Evolutionary conservation across 2,329 filamentous ascomycete species (phyloP).

Genomic region (Chrysoporthe cubensis): DNA sequence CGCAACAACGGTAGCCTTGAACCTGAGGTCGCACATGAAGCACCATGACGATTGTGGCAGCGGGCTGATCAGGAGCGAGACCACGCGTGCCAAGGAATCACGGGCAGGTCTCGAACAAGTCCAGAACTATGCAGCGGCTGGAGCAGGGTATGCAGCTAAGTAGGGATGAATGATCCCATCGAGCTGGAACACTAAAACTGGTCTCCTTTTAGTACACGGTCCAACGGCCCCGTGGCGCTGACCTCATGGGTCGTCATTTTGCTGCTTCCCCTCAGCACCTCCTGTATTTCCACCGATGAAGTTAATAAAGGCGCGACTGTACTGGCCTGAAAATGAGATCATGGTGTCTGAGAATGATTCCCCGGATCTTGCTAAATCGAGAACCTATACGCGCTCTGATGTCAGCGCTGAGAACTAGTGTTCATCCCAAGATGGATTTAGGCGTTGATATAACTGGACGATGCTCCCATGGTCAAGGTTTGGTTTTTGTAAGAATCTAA

Average conservation of each 20-base stretch:
- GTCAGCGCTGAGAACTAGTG: constrained; percentile 8
- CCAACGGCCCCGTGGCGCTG: background rate
- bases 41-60: constrained; percentile 8
- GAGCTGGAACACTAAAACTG: background rate
- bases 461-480: background rate
- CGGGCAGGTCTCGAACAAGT: background rate
- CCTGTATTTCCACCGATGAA: too few relatives aligned
- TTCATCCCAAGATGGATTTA: background rate
- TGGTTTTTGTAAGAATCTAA: background rate
- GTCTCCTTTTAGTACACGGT: background rate
- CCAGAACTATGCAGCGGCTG: background rate
- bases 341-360: constrained; percentile 10
- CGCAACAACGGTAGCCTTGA: background rate
- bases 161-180: background rate
- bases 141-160: background rate
- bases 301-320: too few relatives aligned
- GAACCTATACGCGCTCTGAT: constrained; percentile 8
- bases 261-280: background rate
- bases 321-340: constrained; percentile 11
- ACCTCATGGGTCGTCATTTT: constrained; percentile 16
- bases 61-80: background rate
- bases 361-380: background rate
- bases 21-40: background rate
- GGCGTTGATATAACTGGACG: background rate
- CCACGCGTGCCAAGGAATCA: too few relatives aligned